phyloP scores from a whole-genome alignment of 2,329 filamentous ascomycete species.

The Camillea tinctor region DNA sequence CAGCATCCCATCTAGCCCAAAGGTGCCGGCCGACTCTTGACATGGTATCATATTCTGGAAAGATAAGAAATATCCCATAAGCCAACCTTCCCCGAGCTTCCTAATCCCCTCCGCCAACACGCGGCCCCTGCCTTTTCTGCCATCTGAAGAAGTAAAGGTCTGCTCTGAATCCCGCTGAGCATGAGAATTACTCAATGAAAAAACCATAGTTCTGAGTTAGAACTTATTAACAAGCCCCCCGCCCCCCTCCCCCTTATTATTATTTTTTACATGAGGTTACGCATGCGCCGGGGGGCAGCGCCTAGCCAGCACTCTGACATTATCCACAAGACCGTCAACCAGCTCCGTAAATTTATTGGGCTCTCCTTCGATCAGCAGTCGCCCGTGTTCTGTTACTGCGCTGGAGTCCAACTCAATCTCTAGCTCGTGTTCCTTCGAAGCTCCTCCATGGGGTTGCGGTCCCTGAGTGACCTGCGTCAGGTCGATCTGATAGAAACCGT shows the following conservation, averaged over 20 bases:
- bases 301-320: conserved; percentile 59
- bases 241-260: background rate
- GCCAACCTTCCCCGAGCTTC: background rate
- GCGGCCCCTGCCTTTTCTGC: background rate
- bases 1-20: background rate
- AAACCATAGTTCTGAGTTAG: background rate
- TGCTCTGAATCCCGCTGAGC: background rate
- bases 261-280: conserved; percentile 1
- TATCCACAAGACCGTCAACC: conserved; percentile 73
- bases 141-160: background rate
- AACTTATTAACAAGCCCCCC: background rate
- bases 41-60: conserved; percentile 18
- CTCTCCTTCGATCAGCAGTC: conserved; percentile 48
- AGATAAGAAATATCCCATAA: conserved; percentile 1
- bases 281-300: conserved; percentile 19
- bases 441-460: conserved; percentile 38
- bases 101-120: background rate
- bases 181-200: background rate
- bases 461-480: conserved; percentile 79
- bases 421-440: conserved; percentile 72
- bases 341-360: conserved; percentile 64
- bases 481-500: conserved; percentile 86
- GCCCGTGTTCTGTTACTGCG: conserved; percentile 65
- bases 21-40: conserved; percentile 4
- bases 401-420: conserved; percentile 72